Evolutionary conservation across 2,329 filamentous ascomycete genomes (phyloP).

Genomic region (Dactylellina haptotyla): DNA sequence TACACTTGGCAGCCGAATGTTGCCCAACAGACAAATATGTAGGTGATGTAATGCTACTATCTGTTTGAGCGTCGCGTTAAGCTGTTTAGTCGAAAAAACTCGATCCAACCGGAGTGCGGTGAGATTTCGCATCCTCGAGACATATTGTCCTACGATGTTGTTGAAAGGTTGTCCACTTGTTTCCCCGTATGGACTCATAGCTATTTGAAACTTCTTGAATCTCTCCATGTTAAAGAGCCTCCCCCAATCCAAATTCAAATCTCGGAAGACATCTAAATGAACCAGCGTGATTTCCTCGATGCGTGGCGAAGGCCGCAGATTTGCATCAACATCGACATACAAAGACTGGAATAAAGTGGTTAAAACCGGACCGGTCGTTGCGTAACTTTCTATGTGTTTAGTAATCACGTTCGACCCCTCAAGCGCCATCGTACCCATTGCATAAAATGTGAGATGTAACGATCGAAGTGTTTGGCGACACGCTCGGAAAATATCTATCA

Average conservation of each 20-base stretch:
- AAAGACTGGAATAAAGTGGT: neutral
- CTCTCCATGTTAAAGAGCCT: neutral
- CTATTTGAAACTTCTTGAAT: neutral
- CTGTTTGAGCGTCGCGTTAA: neutral
- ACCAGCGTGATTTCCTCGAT: neutral
- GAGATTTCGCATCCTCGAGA: neutral
- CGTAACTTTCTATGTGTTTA: neutral
- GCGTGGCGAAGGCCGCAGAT: neutral
- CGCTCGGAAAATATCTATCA: neutral
- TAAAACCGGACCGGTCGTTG: neutral
- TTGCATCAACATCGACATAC: neutral
- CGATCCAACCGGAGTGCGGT: neutral
- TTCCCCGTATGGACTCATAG: no score
- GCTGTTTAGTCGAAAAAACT: neutral
- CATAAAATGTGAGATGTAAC: neutral
- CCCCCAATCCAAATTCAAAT: neutral
- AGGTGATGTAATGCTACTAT: neutral
- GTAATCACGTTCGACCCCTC: neutral
- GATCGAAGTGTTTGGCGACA: neutral
- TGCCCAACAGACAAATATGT: neutral
- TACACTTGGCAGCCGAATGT: neutral
- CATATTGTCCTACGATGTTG: neutral
- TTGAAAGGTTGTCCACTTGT: no score
- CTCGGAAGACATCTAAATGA: neutral
- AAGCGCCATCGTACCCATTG: neutral